Evolutionary conservation across 1,284 basidiomycete species (phyloP), one percentile per base, ranked within the genome.

Genomic region (Apiotrichum gracile): DNA sequence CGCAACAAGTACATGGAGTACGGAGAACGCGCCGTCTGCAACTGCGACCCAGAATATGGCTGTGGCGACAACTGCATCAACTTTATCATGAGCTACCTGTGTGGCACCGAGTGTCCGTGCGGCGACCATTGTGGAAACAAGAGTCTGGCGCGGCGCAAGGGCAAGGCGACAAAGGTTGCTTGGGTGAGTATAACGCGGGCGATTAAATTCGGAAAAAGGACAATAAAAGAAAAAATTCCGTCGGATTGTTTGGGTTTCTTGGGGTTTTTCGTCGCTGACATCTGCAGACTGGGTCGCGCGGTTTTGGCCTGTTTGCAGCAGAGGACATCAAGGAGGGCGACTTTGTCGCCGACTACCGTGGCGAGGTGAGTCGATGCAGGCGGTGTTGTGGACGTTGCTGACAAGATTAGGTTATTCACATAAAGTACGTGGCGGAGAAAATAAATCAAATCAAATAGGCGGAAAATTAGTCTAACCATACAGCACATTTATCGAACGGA

Each of bases 271-370:
- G 5, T 22, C 26, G 16, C 47, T 37, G 5, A 49, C 16, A 24
- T 5, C 24, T 2, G 3, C 49, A 77, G 76, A 77, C 76, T 19
- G 77, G 77, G 0, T 54, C 69, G 17, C 69, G 77, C 21, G 78
- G 78, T 1, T 78, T 77, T 56, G 78, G 77, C 0, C 61, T 79
- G 22, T 66, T 75, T 37, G 72, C 76, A 1, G 61, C 61, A 35
- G 70, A 75, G 38, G 60, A 67, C 26, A 76, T 79, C 52, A 59
- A 65, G 24, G 63, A 68, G 49, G 78, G 77, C 8, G 66, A 73
- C 13, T 78, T 78, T 54, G 74, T 79, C 10, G 74, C 74, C 39
- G 76, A 78, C 58, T 79, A 78, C 51, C 65, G 76, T 19, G 77
- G 77, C 40, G 78, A 79, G 63, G 73, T 73, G 46, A n/a, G 39